A percentile compares a stretch with the other conserved stretches of the same genome.
Conservation (phyloP, 2,329 filamentous ascomycete genomes). For the Trichocomaceae sp. region DNA sequence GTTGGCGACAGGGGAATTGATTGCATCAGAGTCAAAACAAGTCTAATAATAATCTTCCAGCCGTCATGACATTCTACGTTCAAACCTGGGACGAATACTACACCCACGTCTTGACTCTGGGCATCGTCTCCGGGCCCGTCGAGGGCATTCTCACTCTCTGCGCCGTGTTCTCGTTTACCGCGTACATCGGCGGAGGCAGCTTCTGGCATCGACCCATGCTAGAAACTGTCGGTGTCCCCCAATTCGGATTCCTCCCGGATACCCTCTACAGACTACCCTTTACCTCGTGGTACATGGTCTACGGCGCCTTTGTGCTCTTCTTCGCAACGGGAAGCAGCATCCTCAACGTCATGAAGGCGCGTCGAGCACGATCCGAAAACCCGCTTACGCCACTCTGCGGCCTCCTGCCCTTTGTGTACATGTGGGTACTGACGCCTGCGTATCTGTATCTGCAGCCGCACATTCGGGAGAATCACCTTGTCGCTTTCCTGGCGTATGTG, state of each 20-base stretch:
- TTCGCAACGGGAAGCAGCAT: slow-evolving; percentile 72
- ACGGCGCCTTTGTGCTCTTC: slow-evolving; percentile 72
- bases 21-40: no score
- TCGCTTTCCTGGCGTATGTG: slow-evolving; percentile 84
- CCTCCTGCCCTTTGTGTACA: slow-evolving; percentile 69
- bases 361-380: slow-evolving; percentile 65
- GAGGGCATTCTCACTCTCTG: slow-evolving; percentile 86
- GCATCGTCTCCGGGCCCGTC: slow-evolving; percentile 86
- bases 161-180: slow-evolving; percentile 74
- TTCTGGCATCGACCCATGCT: slow-evolving; percentile 90
- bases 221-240: slow-evolving; percentile 60
- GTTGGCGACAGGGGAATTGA: slow-evolving; percentile 26
- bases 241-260: slow-evolving; percentile 59
- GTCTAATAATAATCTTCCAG: no score
- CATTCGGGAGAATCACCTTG: slow-evolving; percentile 73
- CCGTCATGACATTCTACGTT: slow-evolving; percentile 91
- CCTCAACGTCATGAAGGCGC: slow-evolving; percentile 75
- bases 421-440: slow-evolving; percentile 67
- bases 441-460: slow-evolving; percentile 81
- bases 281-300: slow-evolving; percentile 87
- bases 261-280: slow-evolving; percentile 72
- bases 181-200: slow-evolving; percentile 74
- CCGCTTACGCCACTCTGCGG: slow-evolving; percentile 65
- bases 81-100: slow-evolving; percentile 99
- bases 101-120: slow-evolving; percentile 89